A percentile compares a stretch with the other conserved stretches of the same genome.
Evolutionary conservation across 2,329 filamentous ascomycete genomes (phyloP).

Genomic region (Apiospora koreana): DNA sequence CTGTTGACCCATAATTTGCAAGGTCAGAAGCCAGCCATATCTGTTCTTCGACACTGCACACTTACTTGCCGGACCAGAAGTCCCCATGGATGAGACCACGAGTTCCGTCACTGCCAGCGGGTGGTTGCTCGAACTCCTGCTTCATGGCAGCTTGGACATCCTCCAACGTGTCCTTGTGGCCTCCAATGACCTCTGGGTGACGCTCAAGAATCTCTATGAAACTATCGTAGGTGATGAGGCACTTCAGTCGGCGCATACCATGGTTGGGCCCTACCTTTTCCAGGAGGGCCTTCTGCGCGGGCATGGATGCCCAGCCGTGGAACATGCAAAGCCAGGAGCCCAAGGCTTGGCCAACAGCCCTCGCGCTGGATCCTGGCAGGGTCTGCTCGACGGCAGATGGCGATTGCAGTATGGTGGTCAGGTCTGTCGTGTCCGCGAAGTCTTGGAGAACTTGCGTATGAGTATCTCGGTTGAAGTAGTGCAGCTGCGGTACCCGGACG

Average conservation of each 20-base stretch:
- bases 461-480: slow-evolving; percentile 31
- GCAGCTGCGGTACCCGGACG: slow-evolving; percentile 35
- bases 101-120: not conserved
- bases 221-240: slow-evolving; percentile 36
- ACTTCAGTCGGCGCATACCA: slow-evolving; percentile 39
- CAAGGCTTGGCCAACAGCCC: slow-evolving; percentile 29
- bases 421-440: slow-evolving; percentile 31
- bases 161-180: slow-evolving; percentile 28
- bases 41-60: not conserved
- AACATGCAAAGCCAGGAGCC: slow-evolving; percentile 37
- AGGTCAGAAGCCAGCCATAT: not conserved
- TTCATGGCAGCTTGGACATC: slow-evolving; percentile 23
- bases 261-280: slow-evolving; percentile 28
- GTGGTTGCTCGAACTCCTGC: slow-evolving; percentile 14
- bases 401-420: slow-evolving; percentile 33
- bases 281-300: slow-evolving; percentile 20
- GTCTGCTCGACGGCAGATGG: slow-evolving; percentile 17
- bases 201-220: slow-evolving; percentile 34
- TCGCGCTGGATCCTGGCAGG: slow-evolving; percentile 15
- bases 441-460: slow-evolving; percentile 40
- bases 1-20: slow-evolving; percentile 11
- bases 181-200: slow-evolving; percentile 33
- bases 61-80: slow-evolving; percentile 45
- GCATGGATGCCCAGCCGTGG: slow-evolving; percentile 34
- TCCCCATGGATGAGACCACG: slow-evolving; percentile 40